Evolutionary conservation across 495 filamentous ascomycete genomes (phyloP), one percentile per base, ranked within the genome.

Genomic region (Annulohypoxylon nitens): DNA sequence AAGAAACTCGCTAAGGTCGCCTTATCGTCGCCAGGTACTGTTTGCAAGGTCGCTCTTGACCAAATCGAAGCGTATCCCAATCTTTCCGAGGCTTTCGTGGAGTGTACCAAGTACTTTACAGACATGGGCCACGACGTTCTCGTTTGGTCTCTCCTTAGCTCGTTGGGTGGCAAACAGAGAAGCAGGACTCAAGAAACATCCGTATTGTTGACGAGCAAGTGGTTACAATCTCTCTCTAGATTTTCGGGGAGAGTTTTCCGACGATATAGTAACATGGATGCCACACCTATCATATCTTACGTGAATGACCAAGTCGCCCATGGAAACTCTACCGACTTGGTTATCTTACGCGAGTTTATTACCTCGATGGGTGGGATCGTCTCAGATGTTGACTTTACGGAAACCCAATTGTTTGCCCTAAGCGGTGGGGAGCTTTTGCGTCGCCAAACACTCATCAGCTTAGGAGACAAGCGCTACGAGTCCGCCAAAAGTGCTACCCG

Each of bases 51-150:
- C 47, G 92, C 94, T 10, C 87, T 98, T 62, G 87, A 86, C 36
- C 94, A 97, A 75, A 94, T 97, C 51, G 94, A 98, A 80, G 88
- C 90, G 0, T 98, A 98, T 79, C 92, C 91, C 76, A 98, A 98
- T 76, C 86, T 98, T 37, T 95, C 95, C 65, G 93, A 97, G 65
- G 91, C 92, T 8, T 92, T 99, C 58, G 93, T 98, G 33, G 93
- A 97, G 78, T 97, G 93, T 75, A 93, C 92, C 34, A 91, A 92
- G 71, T 97, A 97, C 75, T 97, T 98, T 76, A 97, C 95, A 1
- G 89, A 92, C 61, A 86, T 98, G 30, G 95, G 90, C 1, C 97
- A 97, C 76, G 97, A 99, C 78, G 92, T 98, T 45, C 86, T 98
- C 61, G 92, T 93, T 34, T 97, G 94, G 92, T 89, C 89, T 43